Percentiles rank a stretch among this genome's conserved stretches.
phyloP scores from a whole-genome alignment of 352 stramenopile species.

The Phytophthora tentaculata region DNA sequence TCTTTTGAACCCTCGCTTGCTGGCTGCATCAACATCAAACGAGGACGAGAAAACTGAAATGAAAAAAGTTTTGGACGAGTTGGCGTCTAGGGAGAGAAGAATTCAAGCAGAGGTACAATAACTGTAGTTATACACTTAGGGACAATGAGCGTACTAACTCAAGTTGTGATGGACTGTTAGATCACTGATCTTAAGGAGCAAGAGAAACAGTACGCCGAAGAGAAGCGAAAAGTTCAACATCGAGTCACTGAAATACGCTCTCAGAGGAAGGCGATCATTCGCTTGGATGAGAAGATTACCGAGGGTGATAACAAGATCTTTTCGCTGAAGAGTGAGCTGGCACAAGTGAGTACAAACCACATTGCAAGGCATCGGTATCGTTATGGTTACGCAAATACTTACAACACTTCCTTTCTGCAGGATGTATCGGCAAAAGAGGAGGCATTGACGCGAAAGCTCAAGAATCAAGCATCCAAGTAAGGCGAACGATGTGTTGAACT shows the following conservation, averaged over 20 bases:
- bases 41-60: slow-evolving; percentile 76
- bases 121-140: not conserved
- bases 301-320: slow-evolving; percentile 77
- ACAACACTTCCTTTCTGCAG: slow-evolving; percentile 27
- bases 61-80: slow-evolving; percentile 56
- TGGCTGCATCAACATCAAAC: slow-evolving; percentile 80
- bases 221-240: slow-evolving; percentile 64
- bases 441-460: slow-evolving; percentile 76
- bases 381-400: slow-evolving; percentile 2
- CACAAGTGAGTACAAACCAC: slow-evolving; percentile 46
- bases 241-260: slow-evolving; percentile 73
- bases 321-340: slow-evolving; percentile 73
- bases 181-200: slow-evolving; percentile 69
- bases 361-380: not conserved
- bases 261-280: slow-evolving; percentile 71
- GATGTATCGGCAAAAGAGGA: slow-evolving; percentile 83
- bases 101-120: slow-evolving; percentile 65
- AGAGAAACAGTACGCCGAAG: slow-evolving; percentile 66
- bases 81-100: slow-evolving; percentile 33
- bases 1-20: slow-evolving; percentile 65
- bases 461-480: slow-evolving; percentile 70
- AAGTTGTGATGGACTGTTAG: slow-evolving; percentile 23
- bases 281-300: slow-evolving; percentile 76
- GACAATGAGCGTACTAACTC: not conserved
- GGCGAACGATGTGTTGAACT: slow-evolving; percentile 4